Evolutionary conservation across 208 protist species (phyloP).

Genomic region (Blechomonas ayalai): DNA sequence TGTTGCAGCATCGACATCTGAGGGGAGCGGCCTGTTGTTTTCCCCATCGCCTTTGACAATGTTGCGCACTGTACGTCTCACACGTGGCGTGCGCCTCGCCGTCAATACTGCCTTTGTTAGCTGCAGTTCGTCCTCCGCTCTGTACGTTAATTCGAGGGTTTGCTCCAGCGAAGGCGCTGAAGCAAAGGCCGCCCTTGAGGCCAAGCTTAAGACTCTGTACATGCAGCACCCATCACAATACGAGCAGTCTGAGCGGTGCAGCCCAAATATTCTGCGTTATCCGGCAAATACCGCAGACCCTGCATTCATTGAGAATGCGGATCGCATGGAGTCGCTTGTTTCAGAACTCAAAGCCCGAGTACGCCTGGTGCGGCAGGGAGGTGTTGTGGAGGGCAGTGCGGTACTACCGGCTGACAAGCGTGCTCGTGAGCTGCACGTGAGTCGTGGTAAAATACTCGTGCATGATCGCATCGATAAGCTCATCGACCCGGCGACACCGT

Average conservation of each 20-base stretch:
- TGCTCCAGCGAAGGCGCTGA: too few species aligned
- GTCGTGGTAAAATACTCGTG: conserved; percentile 83
- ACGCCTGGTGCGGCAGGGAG: conserved; percentile 17
- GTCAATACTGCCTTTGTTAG: too few species aligned
- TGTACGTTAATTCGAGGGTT: too few species aligned
- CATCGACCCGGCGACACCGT: conserved; percentile 88
- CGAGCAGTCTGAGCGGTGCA: conserved; percentile 17
- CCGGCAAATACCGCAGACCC: conserved; percentile 25
- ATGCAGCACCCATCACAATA: conserved; percentile 35
- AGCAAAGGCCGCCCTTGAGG: too few species aligned
- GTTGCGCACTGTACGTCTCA: too few species aligned
- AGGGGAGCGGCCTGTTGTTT: too few species aligned
- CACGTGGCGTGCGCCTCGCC: too few species aligned
- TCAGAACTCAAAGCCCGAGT: conserved; percentile 29
- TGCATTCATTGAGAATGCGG: conserved; percentile 34
- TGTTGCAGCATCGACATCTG: too few species aligned
- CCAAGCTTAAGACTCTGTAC: conserved; percentile 16
- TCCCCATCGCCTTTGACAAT: too few species aligned
- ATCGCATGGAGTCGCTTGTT: conserved; percentile 40
- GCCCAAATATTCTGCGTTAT: conserved; percentile 38
- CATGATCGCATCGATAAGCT: conserved; percentile 89
- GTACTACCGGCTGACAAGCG: conserved; percentile 9
- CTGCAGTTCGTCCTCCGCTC: too few species aligned
- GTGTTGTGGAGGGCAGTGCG: conserved; percentile 10
- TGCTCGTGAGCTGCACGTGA: conserved; percentile 22